Evolutionary conservation across 2,329 filamentous ascomycete species (phyloP), one percentile per base, ranked within the genome.

Genomic region (Neoscytalidium dimidiatum): DNA sequence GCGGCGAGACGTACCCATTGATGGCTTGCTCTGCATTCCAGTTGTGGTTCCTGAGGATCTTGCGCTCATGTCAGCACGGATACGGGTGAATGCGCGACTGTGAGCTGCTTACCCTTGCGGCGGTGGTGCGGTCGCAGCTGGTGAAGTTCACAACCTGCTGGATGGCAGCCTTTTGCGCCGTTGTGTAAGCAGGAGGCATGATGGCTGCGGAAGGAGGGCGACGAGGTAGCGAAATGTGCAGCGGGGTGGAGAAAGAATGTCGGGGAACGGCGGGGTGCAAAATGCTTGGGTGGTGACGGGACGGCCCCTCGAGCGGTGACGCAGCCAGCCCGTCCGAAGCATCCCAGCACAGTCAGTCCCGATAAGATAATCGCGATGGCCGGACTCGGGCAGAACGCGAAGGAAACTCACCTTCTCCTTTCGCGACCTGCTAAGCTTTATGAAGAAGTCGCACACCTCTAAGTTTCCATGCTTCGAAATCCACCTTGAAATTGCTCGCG

Each of bases 171-270:
- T 82, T 83, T 72, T 84, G 82, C 71, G 77, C 71, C 6, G 77
- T 49, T 6, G 75, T 82, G 71, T 82, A 80, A 43, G 77, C 78
- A 77, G 80, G 71, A 69, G 81, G 80, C 81, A 83, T 82, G 8
- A 69, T 78, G 68, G 35, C 7, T 31, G 31, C 23, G 53, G 23
- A 28, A 28, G 26, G 28, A 17, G 11, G 44, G 53, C 64, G 64
- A 31, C 11, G 62, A 28, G 43, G 52, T 26, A 19, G 23, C 29
- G 11, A 28, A 41, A 17, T 5, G 38, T 13, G 23, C 6, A 41
- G 61, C 26, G 38, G 61, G 38, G 38, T 43, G 61, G 49, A 56
- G 61, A 29, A 23, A n/a, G 38, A 56, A 44, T 35, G 49, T n/a
- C 49, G 38, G 29, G 46, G 61, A 56, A 56, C 19, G 9, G 61